A percentile compares a stretch with the other conserved stretches of the same genome.
These are phyloP conservation scores for Curvularia lunata DNA, from an alignment of 2,329 filamentous ascomycete genomes.

Conservation along the genomic window DNA sequence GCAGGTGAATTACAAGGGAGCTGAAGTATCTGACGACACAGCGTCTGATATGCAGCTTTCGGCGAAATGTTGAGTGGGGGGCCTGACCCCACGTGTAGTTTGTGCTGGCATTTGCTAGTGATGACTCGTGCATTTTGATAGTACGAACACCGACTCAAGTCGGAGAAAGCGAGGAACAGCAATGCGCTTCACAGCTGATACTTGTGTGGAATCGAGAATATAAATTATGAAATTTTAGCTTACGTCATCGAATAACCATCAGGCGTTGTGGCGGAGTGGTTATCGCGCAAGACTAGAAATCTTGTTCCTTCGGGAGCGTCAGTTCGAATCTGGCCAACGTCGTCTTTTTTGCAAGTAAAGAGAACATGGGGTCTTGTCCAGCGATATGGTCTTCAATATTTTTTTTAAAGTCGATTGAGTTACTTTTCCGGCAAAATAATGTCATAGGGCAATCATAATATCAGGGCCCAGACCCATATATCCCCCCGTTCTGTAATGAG, in stretches of 20 bases:
- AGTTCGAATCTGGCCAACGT: slow-evolving; percentile 22
- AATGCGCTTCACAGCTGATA: too few species aligned
- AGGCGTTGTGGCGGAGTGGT: slow-evolving; percentile 17
- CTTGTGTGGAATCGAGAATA: neutral
- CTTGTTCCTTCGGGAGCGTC: slow-evolving; percentile 22
- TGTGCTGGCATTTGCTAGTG: too few species aligned
- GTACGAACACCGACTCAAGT: too few species aligned
- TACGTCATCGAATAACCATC: slow-evolving; percentile 6
- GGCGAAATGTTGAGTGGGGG: neutral
- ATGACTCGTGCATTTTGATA: neutral
- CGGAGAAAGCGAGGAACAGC: too few species aligned
- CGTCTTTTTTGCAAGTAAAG: slow-evolving; percentile 3
- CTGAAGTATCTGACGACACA: neutral
- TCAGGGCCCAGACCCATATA: too few species aligned
- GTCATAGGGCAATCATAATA: too few species aligned
- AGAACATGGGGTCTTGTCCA: neutral
- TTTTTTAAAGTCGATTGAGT: too few species aligned
- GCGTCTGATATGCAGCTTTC: neutral
- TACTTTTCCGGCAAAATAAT: too few species aligned
- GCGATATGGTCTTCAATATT: neutral
- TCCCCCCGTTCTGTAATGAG: too few species aligned
- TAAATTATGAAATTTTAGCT: neutral
- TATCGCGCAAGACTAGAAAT: slow-evolving; percentile 23
- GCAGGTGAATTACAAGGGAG: neutral
- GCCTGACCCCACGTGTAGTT: neutral